Conservation (phyloP, 2,329 filamentous ascomycete species). For the Simplicillium sp. region DNA sequence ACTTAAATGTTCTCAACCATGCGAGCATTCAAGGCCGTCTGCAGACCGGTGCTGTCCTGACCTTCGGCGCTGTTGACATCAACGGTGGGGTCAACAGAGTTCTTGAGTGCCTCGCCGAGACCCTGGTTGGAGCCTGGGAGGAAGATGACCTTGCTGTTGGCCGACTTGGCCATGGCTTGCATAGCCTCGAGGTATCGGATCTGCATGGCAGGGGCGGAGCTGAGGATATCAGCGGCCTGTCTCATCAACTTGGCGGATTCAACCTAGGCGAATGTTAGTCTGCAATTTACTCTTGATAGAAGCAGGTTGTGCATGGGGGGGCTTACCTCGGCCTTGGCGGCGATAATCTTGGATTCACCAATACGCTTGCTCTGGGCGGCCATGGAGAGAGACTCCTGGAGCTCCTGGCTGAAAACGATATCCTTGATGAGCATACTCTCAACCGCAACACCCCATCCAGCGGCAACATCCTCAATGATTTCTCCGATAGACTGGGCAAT, state of each 20-base stretch:
- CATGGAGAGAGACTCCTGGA: constrained; percentile 96
- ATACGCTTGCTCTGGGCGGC: constrained; percentile 97
- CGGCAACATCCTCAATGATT: constrained; percentile 93
- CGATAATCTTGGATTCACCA: constrained; percentile 96
- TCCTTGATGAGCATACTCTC: constrained; percentile 99
- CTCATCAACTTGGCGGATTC: constrained; percentile 91
- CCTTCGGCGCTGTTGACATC: constrained; percentile 35
- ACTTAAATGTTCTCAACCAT: constrained; percentile 78
- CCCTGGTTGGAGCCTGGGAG: constrained; percentile 53
- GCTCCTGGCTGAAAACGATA: constrained; percentile 90
- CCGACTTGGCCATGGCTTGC: constrained; percentile 95
- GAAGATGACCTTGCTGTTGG: constrained; percentile 85
- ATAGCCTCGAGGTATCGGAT: constrained; percentile 97
- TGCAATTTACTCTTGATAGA: not conserved
- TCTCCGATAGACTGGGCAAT: constrained; percentile 90
- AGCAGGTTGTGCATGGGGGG: not conserved
- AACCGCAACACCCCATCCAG: constrained; percentile 90
- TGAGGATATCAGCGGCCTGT: constrained; percentile 88
- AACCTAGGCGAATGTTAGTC: constrained; percentile 33
- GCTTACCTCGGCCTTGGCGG: constrained; percentile 70
- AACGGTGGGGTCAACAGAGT: constrained; percentile 26
- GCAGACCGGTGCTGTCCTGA: constrained; percentile 42
- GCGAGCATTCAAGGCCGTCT: constrained; percentile 71
- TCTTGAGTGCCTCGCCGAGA: constrained; percentile 25
- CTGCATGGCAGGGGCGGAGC: constrained; percentile 91